Percentiles rank a stretch among this genome's conserved stretches.
Conservation (phyloP, 257 asterid species). For the Gentiana dahurica region DNA sequence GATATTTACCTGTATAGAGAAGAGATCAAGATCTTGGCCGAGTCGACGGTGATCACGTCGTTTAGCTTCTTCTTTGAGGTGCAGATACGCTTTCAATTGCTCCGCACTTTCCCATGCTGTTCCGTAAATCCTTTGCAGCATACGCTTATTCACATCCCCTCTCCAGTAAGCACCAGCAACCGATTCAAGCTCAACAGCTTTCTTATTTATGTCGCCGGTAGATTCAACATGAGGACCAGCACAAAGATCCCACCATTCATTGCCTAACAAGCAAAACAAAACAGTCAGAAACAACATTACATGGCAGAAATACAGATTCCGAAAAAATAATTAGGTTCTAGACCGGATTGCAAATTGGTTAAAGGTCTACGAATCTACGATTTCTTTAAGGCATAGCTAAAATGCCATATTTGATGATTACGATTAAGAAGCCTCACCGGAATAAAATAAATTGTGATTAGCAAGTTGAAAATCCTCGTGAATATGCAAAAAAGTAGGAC, state of each 20-base stretch:
- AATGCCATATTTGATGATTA: no score
- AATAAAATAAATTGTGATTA: no score
- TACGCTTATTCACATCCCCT: constrained; percentile 75
- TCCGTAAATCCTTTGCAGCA: constrained; percentile 96
- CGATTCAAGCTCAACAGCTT: constrained; percentile 88
- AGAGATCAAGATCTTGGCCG: constrained; percentile 96
- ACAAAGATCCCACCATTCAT: constrained; percentile 99
- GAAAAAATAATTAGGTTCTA: no score
- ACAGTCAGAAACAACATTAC: constrained; percentile 1
- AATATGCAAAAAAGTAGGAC: no score
- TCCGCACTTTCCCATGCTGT: constrained; percentile 98
- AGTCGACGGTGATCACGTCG: constrained; percentile 93
- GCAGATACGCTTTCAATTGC: constrained; percentile 76
- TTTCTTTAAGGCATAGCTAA: no score
- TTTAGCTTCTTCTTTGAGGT: constrained; percentile 94
- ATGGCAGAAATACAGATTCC: background rate
- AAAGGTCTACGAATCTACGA: no score
- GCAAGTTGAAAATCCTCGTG: no score
- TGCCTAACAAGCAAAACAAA: constrained; percentile 24
- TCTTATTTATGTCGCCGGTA: constrained; percentile 77
- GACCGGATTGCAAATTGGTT: no score
- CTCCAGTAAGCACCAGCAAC: constrained; percentile 99
- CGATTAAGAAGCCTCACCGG: no score
- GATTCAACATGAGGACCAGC: constrained; percentile 99
- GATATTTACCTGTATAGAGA: constrained; percentile 74